A percentile compares a stretch with the other conserved stretches of the same genome.
These are phyloP conservation scores for Apophysomyces ossiformis DNA, from an alignment of 371 early-diverging fungal genomes.

Conservation along the genomic window DNA sequence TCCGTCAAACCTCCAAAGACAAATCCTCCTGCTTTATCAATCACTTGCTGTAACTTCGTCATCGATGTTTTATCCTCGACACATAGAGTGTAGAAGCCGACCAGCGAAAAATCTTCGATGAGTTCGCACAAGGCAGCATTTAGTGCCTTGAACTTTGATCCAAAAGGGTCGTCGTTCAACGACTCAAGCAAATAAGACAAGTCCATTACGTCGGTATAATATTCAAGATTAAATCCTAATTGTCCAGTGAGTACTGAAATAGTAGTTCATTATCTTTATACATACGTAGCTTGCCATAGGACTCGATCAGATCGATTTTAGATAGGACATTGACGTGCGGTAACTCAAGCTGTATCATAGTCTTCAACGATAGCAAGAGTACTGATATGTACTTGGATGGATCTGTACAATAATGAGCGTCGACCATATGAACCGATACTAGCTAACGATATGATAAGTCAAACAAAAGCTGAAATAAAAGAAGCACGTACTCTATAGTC, in stretches of 20 bases:
- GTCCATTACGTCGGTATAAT: conserved; percentile 94
- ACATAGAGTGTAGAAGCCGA: conserved; percentile 88
- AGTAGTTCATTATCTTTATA: not conserved
- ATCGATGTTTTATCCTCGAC: conserved; percentile 90
- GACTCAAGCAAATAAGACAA: conserved; percentile 80
- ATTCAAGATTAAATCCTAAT: conserved; percentile 86
- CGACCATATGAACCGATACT: conserved; percentile 94
- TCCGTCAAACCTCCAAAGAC: conserved; percentile 82
- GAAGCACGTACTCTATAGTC: conserved; percentile 64
- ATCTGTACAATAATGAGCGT: conserved; percentile 93
- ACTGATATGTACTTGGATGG: conserved; percentile 93
- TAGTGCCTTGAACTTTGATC: conserved; percentile 69
- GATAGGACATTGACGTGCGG: conserved; percentile 97
- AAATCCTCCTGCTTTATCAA: conserved; percentile 95
- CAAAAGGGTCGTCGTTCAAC: conserved; percentile 71
- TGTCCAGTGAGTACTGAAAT: conserved; percentile 8
- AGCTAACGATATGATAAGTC: conserved; percentile 40
- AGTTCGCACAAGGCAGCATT: conserved; percentile 87
- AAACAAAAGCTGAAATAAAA: no score
- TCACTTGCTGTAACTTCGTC: conserved; percentile 71
- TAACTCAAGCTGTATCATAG: conserved; percentile 93
- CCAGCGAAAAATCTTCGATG: conserved; percentile 89
- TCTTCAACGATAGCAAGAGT: conserved; percentile 80
- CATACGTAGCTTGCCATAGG: conserved; percentile 74
- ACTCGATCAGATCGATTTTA: conserved; percentile 92